Evolutionary conservation across 2,329 filamentous ascomycete species (phyloP).

Genomic region (Fusarium nematophilum): DNA sequence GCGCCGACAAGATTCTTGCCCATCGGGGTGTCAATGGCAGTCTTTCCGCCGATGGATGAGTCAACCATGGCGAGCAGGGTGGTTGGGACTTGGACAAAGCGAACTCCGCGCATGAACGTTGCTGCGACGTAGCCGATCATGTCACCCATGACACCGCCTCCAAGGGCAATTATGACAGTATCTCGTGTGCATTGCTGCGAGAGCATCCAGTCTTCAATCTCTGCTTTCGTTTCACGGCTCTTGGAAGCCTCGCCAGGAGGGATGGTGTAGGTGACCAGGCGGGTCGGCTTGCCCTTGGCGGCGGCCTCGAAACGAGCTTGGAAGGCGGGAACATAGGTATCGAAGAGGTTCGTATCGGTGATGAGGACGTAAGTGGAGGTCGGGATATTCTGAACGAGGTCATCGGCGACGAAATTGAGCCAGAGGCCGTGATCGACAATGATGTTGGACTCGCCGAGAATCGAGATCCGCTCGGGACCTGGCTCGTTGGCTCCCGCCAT

Average conservation of each 20-base stretch:
- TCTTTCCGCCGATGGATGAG: conserved; percentile 98
- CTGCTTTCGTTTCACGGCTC: conserved; percentile 90
- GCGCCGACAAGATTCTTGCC: conserved; percentile 96
- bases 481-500: conserved; percentile 43
- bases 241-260: conserved; percentile 95
- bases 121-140: conserved; percentile 98
- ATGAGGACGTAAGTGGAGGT: conserved; percentile 97
- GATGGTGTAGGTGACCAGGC: conserved; percentile 87
- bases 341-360: conserved; percentile 91
- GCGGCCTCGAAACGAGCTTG: conserved; percentile 54
- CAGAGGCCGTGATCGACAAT: conserved; percentile 92
- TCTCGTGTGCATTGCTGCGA: conserved; percentile 92
- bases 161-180: conserved; percentile 93
- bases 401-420: conserved; percentile 81
- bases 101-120: conserved; percentile 97
- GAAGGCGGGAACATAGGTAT: conserved; percentile 85
- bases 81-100: conserved; percentile 96
- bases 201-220: conserved; percentile 98
- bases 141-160: conserved; percentile 96
- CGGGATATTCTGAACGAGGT: conserved; percentile 79
- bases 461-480: conserved; percentile 73
- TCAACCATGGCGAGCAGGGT: conserved; percentile 97
- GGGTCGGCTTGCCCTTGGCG: conserved; percentile 54
- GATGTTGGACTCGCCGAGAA: conserved; percentile 90
- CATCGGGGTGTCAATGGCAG: conserved; percentile 93